Percentiles rank a stretch among this genome's conserved stretches.
Evolutionary conservation across 306 rosid genomes (phyloP).

Genomic region (Vigna hirtella): DNA sequence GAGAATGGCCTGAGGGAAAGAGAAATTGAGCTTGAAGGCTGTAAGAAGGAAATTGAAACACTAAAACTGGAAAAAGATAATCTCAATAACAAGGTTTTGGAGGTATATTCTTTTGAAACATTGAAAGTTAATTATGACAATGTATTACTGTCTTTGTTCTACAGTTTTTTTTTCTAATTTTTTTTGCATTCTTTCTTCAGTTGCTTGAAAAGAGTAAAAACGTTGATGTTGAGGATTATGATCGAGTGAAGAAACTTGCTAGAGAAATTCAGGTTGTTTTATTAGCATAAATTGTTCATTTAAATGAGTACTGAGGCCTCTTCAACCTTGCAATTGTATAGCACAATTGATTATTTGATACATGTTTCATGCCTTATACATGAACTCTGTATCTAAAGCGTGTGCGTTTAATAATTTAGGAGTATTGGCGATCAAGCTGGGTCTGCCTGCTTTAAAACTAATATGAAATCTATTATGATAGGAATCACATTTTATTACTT

Average conservation of each 20-base stretch:
- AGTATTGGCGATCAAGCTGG: not conserved
- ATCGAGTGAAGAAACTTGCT: constrained; percentile 69
- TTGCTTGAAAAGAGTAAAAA: constrained; percentile 70
- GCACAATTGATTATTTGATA: not conserved
- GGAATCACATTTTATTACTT: too few species aligned
- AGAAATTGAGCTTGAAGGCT: constrained; percentile 66
- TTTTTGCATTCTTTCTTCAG: constrained; percentile 48
- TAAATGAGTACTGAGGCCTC: not conserved
- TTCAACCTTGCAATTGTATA: constrained; percentile 22
- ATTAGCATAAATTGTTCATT: not conserved
- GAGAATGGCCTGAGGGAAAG: constrained; percentile 69
- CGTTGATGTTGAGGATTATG: constrained; percentile 81
- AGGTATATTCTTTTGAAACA: constrained; percentile 64
- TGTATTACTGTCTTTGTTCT: not conserved
- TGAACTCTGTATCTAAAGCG: not conserved
- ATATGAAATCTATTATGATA: not conserved
- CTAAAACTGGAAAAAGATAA: constrained; percentile 63
- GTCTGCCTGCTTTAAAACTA: constrained; percentile 2
- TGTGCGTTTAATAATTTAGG: not conserved
- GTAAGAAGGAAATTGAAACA: constrained; percentile 68
- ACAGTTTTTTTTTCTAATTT: not conserved
- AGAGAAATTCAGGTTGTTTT: constrained; percentile 68
- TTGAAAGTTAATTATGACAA: not conserved
- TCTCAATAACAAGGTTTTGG: constrained; percentile 65
- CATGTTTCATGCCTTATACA: not conserved